These are phyloP conservation scores for Ramularia endophylla DNA, from an alignment of 2,329 filamentous ascomycete genomes.

Conservation along the genomic window DNA sequence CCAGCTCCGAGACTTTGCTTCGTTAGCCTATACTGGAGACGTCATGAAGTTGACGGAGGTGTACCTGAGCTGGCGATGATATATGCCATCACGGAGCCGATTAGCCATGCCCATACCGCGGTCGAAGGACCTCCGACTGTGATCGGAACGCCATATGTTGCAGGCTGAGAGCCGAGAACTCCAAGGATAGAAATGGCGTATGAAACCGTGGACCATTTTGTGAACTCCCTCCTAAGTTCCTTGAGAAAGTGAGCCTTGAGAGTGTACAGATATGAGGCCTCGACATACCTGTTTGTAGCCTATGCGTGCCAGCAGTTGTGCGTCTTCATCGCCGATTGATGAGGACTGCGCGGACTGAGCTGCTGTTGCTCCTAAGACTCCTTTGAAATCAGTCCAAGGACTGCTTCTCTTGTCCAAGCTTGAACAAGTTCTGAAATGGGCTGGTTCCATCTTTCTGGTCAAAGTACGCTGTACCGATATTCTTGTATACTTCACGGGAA, in stretches of 20 bases:
- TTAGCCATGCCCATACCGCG: conserved; percentile 60
- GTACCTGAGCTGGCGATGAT: conserved; percentile 56
- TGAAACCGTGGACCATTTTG: conserved; percentile 60
- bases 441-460: conserved; percentile 12
- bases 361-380: neutral
- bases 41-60: neutral
- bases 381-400: conserved; percentile 1
- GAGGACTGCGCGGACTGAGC: neutral
- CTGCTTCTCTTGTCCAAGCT: conserved; percentile 9
- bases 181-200: conserved; percentile 62
- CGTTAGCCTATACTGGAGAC: neutral
- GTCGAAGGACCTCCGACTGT: conserved; percentile 56
- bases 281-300: conserved; percentile 55
- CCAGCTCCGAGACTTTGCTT: conserved; percentile 53
- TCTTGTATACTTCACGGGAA: neutral
- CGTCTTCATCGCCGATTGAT: conserved; percentile 42
- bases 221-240: conserved; percentile 59
- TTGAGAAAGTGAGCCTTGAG: conserved; percentile 23
- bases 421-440: conserved; percentile 1
- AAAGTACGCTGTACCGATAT: neutral
- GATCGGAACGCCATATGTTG: conserved; percentile 56
- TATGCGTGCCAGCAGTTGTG: conserved; percentile 54
- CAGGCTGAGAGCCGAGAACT: conserved; percentile 59
- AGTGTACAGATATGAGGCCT: neutral
- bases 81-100: conserved; percentile 59